Percentiles rank a stretch among this genome's conserved stretches.
Evolutionary conservation across 2,329 filamentous ascomycete species (phyloP).

Genomic region (Orbilia javanica): DNA sequence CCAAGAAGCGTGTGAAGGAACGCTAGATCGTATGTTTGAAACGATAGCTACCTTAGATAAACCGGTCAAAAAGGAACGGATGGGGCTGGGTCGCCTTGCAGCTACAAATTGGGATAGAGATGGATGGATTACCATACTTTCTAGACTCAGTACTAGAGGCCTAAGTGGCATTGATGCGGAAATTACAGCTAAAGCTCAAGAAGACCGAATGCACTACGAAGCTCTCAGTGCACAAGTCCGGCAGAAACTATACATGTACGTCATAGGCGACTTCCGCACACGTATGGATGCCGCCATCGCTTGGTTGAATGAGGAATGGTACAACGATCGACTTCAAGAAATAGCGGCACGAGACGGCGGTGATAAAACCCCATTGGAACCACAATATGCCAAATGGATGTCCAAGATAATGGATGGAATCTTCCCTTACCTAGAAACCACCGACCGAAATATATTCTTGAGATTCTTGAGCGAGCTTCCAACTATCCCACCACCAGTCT

Average conservation of each 20-base stretch:
- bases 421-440: constrained; percentile 87
- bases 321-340: constrained; percentile 79
- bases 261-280: constrained; percentile 90
- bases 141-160: constrained; percentile 84
- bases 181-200: constrained; percentile 72
- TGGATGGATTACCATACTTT: constrained; percentile 89
- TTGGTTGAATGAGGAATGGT: constrained; percentile 99
- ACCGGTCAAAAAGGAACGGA: constrained; percentile 72
- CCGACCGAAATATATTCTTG: constrained; percentile 84
- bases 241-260: constrained; percentile 83
- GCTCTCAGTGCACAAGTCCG: constrained; percentile 78
- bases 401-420: constrained; percentile 88
- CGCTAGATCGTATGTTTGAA: constrained; percentile 81
- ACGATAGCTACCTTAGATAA: constrained; percentile 82
- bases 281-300: constrained; percentile 90
- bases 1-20: constrained; percentile 79
- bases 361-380: constrained; percentile 67
- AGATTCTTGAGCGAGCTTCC: constrained; percentile 93
- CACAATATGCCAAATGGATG: constrained; percentile 83
- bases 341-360: constrained; percentile 65
- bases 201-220: constrained; percentile 62
- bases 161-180: constrained; percentile 71
- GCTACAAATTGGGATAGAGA: constrained; percentile 87
- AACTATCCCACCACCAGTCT: constrained; percentile 77
- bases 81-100: constrained; percentile 85